Conservation (phyloP, 768 basidiomycete genomes). For the Amanita pallidorosea region DNA sequence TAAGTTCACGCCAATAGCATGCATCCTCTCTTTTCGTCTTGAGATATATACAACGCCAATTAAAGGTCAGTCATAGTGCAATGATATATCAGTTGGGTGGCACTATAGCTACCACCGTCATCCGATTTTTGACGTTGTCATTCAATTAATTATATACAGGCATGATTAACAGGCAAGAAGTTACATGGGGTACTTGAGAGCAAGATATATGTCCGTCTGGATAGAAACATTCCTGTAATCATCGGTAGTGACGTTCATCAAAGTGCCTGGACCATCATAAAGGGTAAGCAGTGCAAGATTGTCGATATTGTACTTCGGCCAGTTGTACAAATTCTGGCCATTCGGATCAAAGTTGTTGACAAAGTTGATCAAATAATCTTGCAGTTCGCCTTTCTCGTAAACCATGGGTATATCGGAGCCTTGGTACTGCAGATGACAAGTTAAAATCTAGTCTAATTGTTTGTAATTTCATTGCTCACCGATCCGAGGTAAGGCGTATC, state of each 20-base stretch:
- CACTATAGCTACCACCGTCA: too few relatives aligned
- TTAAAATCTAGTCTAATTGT: neutral
- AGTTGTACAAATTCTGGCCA: slow-evolving; percentile 13
- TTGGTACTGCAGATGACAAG: slow-evolving; percentile 18
- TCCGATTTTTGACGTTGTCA: too few relatives aligned
- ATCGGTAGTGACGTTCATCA: neutral
- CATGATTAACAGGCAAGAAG: too few relatives aligned
- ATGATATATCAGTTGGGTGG: too few relatives aligned
- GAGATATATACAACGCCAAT: too few relatives aligned
- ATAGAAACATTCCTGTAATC: neutral
- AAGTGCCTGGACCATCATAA: neutral
- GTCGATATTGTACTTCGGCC: slow-evolving; percentile 20
- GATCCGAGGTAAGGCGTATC: slow-evolving; percentile 14
- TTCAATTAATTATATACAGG: too few relatives aligned
- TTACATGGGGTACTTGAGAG: too few relatives aligned
- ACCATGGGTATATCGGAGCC: slow-evolving; percentile 19
- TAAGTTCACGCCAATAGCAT: too few relatives aligned
- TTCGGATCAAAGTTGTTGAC: slow-evolving; percentile 24
- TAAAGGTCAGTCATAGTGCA: too few relatives aligned
- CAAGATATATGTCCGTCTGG: too few relatives aligned
- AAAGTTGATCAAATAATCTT: slow-evolving; percentile 26
- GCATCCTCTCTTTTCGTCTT: too few relatives aligned
- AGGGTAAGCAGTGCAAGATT: neutral
- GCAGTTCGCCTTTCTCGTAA: slow-evolving; percentile 19
- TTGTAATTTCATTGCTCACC: neutral